Conservation (phyloP, 1,284 basidiomycete species). For the Irpex lacteus region DNA sequence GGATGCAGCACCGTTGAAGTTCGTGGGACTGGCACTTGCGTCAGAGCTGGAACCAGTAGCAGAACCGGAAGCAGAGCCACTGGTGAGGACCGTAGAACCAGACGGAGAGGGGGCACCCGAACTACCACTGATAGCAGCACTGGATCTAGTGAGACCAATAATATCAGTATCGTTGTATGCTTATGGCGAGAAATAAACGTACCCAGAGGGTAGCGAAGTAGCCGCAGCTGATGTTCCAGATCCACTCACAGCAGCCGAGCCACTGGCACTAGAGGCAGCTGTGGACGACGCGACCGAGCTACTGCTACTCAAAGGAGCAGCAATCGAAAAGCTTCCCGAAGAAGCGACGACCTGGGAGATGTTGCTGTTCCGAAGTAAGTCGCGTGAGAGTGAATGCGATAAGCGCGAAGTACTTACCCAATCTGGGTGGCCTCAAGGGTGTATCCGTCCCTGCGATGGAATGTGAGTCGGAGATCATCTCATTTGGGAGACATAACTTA, state of each 20-base stretch:
- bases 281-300: constrained; percentile 17
- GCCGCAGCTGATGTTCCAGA: neutral
- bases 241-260: neutral
- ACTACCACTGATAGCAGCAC: constrained; percentile 11
- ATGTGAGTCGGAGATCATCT: neutral
- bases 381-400: neutral
- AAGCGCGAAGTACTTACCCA: constrained; percentile 27
- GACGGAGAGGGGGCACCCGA: neutral
- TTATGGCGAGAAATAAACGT: neutral
- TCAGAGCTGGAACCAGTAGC: constrained; percentile 10
- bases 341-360: constrained; percentile 43
- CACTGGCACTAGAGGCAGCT: constrained; percentile 8
- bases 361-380: constrained; percentile 34
- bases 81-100: neutral
- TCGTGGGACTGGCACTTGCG: constrained; percentile 9
- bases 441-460: constrained; percentile 46
- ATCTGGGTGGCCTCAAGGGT: constrained; percentile 47
- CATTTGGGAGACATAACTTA: constrained; percentile 29
- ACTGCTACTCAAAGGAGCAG: constrained; percentile 21
- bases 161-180: neutral
- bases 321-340: constrained; percentile 44
- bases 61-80: constrained; percentile 8
- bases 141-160: constrained; percentile 5
- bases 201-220: neutral
- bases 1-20: constrained; percentile 18